Conservation (phyloP, 139 green algal species). For the Diplosphaera chodatii region DNA sequence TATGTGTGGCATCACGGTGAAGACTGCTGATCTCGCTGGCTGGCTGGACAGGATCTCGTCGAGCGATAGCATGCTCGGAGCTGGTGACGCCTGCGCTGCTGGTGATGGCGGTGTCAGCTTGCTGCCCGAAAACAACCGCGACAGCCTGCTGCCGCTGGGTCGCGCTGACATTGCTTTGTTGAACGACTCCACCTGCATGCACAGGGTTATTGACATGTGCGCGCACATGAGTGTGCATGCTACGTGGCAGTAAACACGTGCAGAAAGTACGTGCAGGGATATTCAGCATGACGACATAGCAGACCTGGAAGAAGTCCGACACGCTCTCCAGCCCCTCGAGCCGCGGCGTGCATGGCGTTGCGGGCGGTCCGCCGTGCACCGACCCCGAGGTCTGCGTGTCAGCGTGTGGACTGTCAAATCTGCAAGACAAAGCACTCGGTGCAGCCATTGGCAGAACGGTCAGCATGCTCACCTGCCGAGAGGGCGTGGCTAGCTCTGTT, state of each 20-base stretch:
- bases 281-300: too few species aligned
- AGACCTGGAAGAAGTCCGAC: conserved; percentile 22
- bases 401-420: conserved; percentile 9
- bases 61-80: conserved; percentile 22
- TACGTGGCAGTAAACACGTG: too few species aligned
- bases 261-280: background rate
- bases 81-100: conserved; percentile 13
- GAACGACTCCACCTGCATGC: conserved; percentile 62
- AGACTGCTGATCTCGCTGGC: conserved; percentile 28
- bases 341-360: conserved; percentile 23
- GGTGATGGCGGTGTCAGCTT: conserved; percentile 15
- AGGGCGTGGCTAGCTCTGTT: background rate
- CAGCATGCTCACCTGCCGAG: background rate
- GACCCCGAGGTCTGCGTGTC: conserved; percentile 40
- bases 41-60: conserved; percentile 70
- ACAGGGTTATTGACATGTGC: too few species aligned
- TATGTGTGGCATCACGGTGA: too few species aligned
- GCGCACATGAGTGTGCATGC: too few species aligned
- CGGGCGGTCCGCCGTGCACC: conserved; percentile 56
- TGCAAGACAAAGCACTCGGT: background rate
- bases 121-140: conserved; percentile 32
- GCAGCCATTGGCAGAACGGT: too few species aligned
- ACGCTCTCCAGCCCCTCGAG: conserved; percentile 27
- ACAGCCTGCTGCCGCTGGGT: conserved; percentile 40
- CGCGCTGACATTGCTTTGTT: conserved; percentile 38